A percentile compares a stretch with the other conserved stretches of the same genome.
phyloP scores from a whole-genome alignment of 306 rosid species.

The Vigna trinervia region DNA sequence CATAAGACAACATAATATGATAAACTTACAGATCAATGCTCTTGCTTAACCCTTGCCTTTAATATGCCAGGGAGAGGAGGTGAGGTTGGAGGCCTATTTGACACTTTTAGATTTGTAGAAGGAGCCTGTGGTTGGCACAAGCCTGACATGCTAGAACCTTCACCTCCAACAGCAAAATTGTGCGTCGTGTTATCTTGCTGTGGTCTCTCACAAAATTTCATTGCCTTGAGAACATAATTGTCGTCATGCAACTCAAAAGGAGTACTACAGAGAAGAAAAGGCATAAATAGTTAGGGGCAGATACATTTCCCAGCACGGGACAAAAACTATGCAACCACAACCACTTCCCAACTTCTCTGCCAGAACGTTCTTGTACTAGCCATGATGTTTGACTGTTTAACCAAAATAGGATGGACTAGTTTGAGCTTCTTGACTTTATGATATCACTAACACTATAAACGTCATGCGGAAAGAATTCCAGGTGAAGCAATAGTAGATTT shows the following conservation, averaged over 20 bases:
- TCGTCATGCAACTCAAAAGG: slow-evolving; percentile 99
- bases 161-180: slow-evolving; percentile 69
- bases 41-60: slow-evolving; percentile 92
- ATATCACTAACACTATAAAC: neutral
- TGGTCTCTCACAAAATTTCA: slow-evolving; percentile 78
- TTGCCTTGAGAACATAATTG: slow-evolving; percentile 87
- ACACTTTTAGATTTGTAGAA: slow-evolving; percentile 56
- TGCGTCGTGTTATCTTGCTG: slow-evolving; percentile 56
- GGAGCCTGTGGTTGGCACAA: slow-evolving; percentile 64
- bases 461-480: neutral
- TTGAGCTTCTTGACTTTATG: slow-evolving; percentile 14
- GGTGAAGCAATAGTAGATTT: slow-evolving; percentile 12
- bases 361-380: neutral
- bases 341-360: slow-evolving; percentile 12
- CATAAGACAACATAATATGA: slow-evolving; percentile 42
- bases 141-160: slow-evolving; percentile 76
- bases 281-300: slow-evolving; percentile 16
- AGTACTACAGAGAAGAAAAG: slow-evolving; percentile 63
- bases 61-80: slow-evolving; percentile 96
- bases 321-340: slow-evolving; percentile 26
- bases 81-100: slow-evolving; percentile 77
- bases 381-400: neutral
- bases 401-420: slow-evolving; percentile 29
- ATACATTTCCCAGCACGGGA: slow-evolving; percentile 24
- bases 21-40: slow-evolving; percentile 55